Conservation (phyloP, 2,329 filamentous ascomycete species). For the Diaporthe ilicicola region DNA sequence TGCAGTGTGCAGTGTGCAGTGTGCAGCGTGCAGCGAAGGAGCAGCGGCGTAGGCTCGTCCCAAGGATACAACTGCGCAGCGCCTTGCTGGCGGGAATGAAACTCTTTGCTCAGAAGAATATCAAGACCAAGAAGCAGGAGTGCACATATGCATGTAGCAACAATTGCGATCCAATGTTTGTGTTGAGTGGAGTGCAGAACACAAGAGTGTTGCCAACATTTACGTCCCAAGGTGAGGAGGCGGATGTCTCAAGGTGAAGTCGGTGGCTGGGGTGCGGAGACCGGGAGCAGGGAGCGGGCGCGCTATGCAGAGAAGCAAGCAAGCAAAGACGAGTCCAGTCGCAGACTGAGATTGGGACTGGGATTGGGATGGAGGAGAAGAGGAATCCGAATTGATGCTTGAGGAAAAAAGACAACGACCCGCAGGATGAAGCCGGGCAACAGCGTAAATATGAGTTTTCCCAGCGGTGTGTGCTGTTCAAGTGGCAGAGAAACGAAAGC, state of each 20-base stretch:
- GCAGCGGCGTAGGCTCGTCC: background rate
- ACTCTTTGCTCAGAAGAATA: background rate
- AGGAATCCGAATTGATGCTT: slow-evolving; percentile 1
- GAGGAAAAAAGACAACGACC: background rate
- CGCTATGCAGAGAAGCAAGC: slow-evolving; percentile 12
- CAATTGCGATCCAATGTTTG: background rate
- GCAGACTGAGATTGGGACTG: background rate
- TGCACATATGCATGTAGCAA: background rate
- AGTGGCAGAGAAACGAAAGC: background rate
- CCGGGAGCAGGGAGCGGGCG: background rate
- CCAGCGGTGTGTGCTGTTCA: slow-evolving; percentile 12
- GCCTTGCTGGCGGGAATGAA: background rate
- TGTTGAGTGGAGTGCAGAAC: background rate
- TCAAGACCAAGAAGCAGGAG: background rate
- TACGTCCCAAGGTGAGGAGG: background rate
- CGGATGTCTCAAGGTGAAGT: background rate
- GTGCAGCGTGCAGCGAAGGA: background rate
- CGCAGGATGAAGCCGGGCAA: slow-evolving; percentile 14
- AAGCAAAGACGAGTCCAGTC: background rate
- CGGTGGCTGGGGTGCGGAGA: background rate
- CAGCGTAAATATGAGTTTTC: slow-evolving; percentile 20
- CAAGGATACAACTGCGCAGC: slow-evolving; percentile 13
- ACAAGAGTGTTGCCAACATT: background rate
- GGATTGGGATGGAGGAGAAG: background rate
- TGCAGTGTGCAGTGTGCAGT: slow-evolving; percentile 4